These are phyloP conservation scores for Nyctanthes arbortristis DNA, from an alignment of 257 asterid species.

Conservation along the genomic window DNA sequence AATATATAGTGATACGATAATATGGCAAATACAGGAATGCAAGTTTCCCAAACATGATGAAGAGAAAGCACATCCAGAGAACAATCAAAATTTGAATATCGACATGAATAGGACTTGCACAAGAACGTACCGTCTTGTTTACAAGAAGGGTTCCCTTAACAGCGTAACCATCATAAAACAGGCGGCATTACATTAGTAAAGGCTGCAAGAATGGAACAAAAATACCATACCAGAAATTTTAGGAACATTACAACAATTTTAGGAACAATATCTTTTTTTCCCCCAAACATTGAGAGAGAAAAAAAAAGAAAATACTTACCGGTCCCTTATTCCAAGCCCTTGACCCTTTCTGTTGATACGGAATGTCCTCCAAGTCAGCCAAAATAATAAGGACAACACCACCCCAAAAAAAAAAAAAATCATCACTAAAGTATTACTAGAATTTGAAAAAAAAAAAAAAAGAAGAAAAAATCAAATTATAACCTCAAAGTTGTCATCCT, in stretches of 20 bases:
- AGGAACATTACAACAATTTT: neutral
- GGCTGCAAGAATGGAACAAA: slow-evolving; percentile 53
- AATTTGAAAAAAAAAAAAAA: too few species aligned
- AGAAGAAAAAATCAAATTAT: slow-evolving; percentile 4
- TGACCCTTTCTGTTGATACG: slow-evolving; percentile 29
- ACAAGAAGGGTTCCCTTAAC: slow-evolving; percentile 90
- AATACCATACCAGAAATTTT: slow-evolving; percentile 13
- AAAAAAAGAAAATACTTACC: slow-evolving; percentile 36
- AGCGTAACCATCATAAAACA: slow-evolving; percentile 69
- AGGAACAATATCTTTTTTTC: too few species aligned
- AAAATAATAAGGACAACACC: slow-evolving; percentile 10
- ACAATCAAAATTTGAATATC: neutral
- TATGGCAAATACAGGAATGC: neutral
- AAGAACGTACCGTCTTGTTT: slow-evolving; percentile 55
- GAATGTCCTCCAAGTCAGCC: slow-evolving; percentile 23
- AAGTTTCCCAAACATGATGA: neutral
- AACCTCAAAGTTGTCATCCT: slow-evolving; percentile 50
- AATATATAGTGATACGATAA: neutral
- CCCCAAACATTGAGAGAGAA: neutral
- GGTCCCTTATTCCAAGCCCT: slow-evolving; percentile 44
- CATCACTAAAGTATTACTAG: neutral
- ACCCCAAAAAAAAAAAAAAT: too few species aligned
- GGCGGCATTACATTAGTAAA: slow-evolving; percentile 79
- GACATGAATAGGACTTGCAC: neutral
- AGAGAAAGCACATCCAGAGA: neutral